phyloP scores from a whole-genome alignment of 148 eudicot species.

The Rhododendron mucronatum region DNA sequence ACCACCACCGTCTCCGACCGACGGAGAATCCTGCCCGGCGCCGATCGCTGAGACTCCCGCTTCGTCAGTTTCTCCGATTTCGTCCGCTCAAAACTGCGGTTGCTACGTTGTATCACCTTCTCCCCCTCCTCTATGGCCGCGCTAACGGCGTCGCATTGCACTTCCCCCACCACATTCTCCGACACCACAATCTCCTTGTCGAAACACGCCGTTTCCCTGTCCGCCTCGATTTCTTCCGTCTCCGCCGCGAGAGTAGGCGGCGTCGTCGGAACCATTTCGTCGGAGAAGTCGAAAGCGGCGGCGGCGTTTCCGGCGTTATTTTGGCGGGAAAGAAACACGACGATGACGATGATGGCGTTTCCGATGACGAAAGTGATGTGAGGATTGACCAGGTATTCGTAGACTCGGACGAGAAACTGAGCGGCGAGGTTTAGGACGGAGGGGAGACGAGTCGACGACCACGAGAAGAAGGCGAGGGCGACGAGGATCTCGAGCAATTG shows the following conservation, averaged over 20 bases:
- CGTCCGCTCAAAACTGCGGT: constrained; percentile 31
- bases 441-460: constrained; percentile 26
- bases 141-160: constrained; percentile 13
- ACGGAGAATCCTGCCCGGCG: constrained; percentile 26
- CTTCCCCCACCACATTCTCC: neutral
- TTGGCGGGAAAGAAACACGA: constrained; percentile 34
- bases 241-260: neutral
- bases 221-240: neutral
- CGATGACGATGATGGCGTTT: constrained; percentile 41
- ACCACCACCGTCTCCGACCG: constrained; percentile 37
- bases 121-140: constrained; percentile 22
- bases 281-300: neutral
- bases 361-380: constrained; percentile 53
- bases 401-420: constrained; percentile 17
- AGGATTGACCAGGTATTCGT: constrained; percentile 29
- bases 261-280: neutral
- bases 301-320: neutral
- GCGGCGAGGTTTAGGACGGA: constrained; percentile 15
- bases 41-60: constrained; percentile 13
- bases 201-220: neutral
- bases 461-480: constrained; percentile 24
- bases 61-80: constrained; percentile 37
- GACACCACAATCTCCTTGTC: constrained; percentile 11
- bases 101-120: constrained; percentile 16
- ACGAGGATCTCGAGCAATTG: constrained; percentile 16